phyloP scores from a whole-genome alignment of 2,329 filamentous ascomycete species.

The Xylaria multiplex region DNA sequence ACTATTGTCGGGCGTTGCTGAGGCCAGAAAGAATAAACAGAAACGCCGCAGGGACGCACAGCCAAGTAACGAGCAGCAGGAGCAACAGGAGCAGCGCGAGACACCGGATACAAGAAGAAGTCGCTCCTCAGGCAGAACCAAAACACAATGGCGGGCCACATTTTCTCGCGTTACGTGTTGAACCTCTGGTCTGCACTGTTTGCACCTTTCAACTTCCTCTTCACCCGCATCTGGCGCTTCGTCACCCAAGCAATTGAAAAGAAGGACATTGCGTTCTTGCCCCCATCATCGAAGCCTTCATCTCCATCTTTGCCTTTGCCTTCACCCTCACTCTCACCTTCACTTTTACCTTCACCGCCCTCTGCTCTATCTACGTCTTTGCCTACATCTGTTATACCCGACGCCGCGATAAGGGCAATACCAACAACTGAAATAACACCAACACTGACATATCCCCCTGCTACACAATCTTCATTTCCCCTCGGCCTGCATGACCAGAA shows the following conservation, averaged over 20 bases:
- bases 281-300: slow-evolving; percentile 25
- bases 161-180: slow-evolving; percentile 49
- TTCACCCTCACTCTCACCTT: no score
- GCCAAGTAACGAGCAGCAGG: slow-evolving; percentile 16
- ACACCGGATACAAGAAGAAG: slow-evolving; percentile 35
- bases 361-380: slow-evolving; percentile 17
- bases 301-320: slow-evolving; percentile 13
- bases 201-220: slow-evolving; percentile 49
- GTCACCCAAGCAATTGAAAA: slow-evolving; percentile 35
- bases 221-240: slow-evolving; percentile 46
- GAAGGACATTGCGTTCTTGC: slow-evolving; percentile 23
- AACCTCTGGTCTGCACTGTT: slow-evolving; percentile 50
- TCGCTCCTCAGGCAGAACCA: slow-evolving; percentile 34
- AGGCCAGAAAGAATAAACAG: slow-evolving; percentile 14
- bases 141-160: slow-evolving; percentile 50
- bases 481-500: slow-evolving; percentile 22
- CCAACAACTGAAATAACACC: background rate
- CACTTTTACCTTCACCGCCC: slow-evolving; percentile 1
- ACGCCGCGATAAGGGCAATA: background rate
- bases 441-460: background rate
- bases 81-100: slow-evolving; percentile 31
- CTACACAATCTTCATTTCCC: slow-evolving; percentile 17
- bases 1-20: slow-evolving; percentile 14
- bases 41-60: background rate
- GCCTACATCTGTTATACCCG: slow-evolving; percentile 9